Evolutionary conservation across 2,329 filamentous ascomycete genomes (phyloP), one percentile per base, ranked within the genome.

Genomic region (Colletotrichum eleusines): DNA sequence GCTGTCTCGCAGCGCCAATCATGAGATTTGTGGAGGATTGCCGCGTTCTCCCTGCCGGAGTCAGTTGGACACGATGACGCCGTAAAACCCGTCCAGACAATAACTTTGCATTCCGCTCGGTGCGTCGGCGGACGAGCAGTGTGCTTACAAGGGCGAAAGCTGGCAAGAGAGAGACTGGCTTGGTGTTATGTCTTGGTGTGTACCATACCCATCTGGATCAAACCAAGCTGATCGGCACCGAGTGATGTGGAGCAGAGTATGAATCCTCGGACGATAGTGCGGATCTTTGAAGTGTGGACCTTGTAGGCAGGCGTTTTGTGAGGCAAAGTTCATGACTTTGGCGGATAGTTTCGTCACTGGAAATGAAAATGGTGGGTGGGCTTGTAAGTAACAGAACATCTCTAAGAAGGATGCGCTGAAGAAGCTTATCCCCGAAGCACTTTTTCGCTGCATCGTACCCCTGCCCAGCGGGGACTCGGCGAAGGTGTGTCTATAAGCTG

Each of bases 1-100:
- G 66, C 66, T 60, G 69, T 59, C 64, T 54, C 55, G 44, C 50
- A 59, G 38, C 46, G 53, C 58, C 58, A 50, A 31, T 44, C 38
- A 68, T 66, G 38, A 18, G 48, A 28, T 5, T n/a, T 44, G 42
- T n/a, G 6, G 42, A n/a, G 20, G 20, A 14, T 40, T 18, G 11
- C 40, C 20, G 28, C 58, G 3, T 14, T 23, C 31, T 61, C 33
- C 16, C 44, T 42, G 48, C 7, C 48, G 48, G 18, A 26, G 33
- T 31, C 31, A 38, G 20, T 33, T 12, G 31, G 26, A 14, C 31
- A 35, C 35, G 46, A 59, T 5, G 38, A 40, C 8, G 53, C 46
- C 31, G 53, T 33, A 20, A 66, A 16, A 40, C 44, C 35, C 40
- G 35, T 55, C 57, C 14, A 26, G 44, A 31, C 51, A 40, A 51